Conservation (phyloP, 1,284 basidiomycete species). For the Irpex rosettiformis region DNA sequence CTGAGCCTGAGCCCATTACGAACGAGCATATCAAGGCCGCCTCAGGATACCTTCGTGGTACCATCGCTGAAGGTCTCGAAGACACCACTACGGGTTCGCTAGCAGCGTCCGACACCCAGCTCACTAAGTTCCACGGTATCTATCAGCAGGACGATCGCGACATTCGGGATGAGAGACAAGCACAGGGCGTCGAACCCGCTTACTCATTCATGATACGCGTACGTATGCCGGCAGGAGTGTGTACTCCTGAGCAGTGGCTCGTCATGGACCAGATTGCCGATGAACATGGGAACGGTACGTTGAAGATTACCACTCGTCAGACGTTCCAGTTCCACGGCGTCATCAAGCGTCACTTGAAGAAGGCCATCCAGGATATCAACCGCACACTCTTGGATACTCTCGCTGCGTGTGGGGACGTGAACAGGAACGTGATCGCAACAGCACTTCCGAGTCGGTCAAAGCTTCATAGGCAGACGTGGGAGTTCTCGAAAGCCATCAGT, state of each 20-base stretch:
- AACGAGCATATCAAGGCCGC: constrained; percentile 99
- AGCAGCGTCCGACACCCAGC: constrained; percentile 86
- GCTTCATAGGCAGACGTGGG: constrained; percentile 82
- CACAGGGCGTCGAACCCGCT: constrained; percentile 92
- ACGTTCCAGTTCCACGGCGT: constrained; percentile 99
- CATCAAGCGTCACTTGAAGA: constrained; percentile 95
- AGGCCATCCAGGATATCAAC: constrained; percentile 97
- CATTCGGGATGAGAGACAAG: constrained; percentile 94
- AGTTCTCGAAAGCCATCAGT: constrained; percentile 86
- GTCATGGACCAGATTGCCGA: constrained; percentile 95
- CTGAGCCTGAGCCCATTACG: constrained; percentile 95
- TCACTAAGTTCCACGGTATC: constrained; percentile 99
- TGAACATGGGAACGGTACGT: constrained; percentile 90
- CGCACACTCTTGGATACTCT: constrained; percentile 90
- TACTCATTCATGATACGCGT: constrained; percentile 99
- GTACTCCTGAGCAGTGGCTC: constrained; percentile 89
- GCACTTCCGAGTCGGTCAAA: constrained; percentile 87
- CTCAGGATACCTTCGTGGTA: constrained; percentile 91
- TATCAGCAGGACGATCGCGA: constrained; percentile 98
- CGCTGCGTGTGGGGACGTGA: constrained; percentile 98
- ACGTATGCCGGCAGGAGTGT: constrained; percentile 94
- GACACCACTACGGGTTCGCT: constrained; percentile 90
- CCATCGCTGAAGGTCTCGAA: constrained; percentile 88
- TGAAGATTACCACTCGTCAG: constrained; percentile 97
- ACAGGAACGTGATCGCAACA: constrained; percentile 92